Evolutionary conservation across 805 yeast species (phyloP).

Genomic region (Cyberlindnera petersonii): DNA sequence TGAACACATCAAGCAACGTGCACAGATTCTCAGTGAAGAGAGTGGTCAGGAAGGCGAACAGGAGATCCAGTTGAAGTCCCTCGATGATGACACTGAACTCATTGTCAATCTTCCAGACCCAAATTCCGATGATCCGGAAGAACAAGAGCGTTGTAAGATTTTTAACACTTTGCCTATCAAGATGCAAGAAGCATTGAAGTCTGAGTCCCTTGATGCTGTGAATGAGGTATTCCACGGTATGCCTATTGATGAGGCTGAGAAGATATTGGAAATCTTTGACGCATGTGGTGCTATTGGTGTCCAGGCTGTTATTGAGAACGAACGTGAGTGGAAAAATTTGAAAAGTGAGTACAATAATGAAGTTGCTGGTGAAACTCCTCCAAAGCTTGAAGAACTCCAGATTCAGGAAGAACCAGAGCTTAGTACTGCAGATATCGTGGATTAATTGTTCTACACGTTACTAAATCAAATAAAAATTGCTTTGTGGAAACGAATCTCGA

Average conservation of each 20-base stretch:
- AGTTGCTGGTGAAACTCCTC: constrained; percentile 11
- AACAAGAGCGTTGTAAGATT: constrained; percentile 41
- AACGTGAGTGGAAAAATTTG: constrained; percentile 58
- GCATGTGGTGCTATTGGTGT: constrained; percentile 82
- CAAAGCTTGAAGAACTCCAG: constrained; percentile 19
- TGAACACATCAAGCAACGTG: constrained; percentile 71
- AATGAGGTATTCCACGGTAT: constrained; percentile 75
- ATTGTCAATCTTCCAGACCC: constrained; percentile 65
- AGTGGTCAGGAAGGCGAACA: constrained; percentile 48
- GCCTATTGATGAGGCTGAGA: constrained; percentile 77
- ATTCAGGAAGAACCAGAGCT: constrained; percentile 11
- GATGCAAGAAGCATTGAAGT: constrained; percentile 73
- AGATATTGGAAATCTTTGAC: constrained; percentile 66
- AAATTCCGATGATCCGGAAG: constrained; percentile 42
- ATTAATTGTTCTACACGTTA: constrained; percentile 21
- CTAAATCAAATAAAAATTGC: neutral
- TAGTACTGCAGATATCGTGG: constrained; percentile 39
- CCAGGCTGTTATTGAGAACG: constrained; percentile 70
- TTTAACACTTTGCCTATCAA: constrained; percentile 55
- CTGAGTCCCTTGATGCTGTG: constrained; percentile 69
- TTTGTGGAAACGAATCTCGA: neutral
- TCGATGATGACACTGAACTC: constrained; percentile 79
- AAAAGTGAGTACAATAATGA: constrained; percentile 38
- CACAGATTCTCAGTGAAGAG: constrained; percentile 60
- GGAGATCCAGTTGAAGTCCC: constrained; percentile 74